Conservation (phyloP, 257 asterid genomes). For the Coffea eugenioides region DNA sequence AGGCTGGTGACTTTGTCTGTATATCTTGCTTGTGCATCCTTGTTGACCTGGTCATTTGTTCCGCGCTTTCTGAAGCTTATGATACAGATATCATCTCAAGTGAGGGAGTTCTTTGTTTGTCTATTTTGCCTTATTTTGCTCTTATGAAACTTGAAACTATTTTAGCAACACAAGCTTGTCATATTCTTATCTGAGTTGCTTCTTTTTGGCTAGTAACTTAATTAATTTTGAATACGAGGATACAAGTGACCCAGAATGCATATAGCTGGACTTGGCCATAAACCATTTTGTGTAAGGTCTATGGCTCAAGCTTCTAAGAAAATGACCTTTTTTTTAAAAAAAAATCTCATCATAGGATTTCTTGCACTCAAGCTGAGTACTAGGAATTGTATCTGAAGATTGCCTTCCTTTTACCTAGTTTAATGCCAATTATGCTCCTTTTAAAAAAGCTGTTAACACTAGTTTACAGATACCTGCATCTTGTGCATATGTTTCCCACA, state of each 20-base stretch:
- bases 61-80: constrained; percentile 85
- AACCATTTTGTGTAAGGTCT: not conserved
- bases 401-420: not conserved
- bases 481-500: not conserved
- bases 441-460: not conserved
- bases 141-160: not conserved
- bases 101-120: constrained; percentile 36
- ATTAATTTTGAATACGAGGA: not conserved
- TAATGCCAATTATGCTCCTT: not conserved
- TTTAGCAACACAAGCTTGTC: not conserved
- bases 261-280: not conserved
- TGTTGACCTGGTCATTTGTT: constrained; percentile 78
- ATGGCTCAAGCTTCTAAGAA: not conserved
- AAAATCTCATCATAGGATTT: not conserved
- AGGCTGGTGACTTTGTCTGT: constrained; percentile 68
- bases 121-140: constrained; percentile 1
- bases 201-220: not conserved
- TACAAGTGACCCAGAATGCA: not conserved
- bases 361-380: not conserved
- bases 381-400: not conserved
- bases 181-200: not conserved
- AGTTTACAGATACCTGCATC: not conserved
- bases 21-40: constrained; percentile 68
- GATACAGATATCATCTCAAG: constrained; percentile 83
- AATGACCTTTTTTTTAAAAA: too few species aligned